Base-by-base conservation (phyloP, 1,139 yeast species). In the Candida pseudoviswanathii region DNA sequence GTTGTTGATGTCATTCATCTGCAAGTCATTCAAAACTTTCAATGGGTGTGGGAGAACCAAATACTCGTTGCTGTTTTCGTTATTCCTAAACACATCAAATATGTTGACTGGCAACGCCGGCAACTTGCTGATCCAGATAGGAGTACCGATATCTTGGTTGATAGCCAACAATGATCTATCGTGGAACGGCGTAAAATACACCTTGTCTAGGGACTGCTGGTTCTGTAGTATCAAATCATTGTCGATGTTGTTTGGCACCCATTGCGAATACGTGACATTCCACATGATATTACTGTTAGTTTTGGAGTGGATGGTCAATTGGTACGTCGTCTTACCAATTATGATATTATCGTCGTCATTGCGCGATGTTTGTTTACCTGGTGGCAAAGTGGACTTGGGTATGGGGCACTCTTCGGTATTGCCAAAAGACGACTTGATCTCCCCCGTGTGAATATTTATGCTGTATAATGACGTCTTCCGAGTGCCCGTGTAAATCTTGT, bases 201-300 rank as follows among this genome's bases (percentile, higher is more conserved):
- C 69, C 41, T 85, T 84, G 64, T 92, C 98, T 22, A 78, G 55
- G 3, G 89, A 80, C 43, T 77, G 73, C 41, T 65, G 67, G 51
- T 74, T 75, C 56, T 86, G 80, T 54, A 66, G 51, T 24, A 73
- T 82, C 51, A 92, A 73, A 61, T 87, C 94, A 39, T 77, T 74
- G 63, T 94, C 96, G 51, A 92, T 75, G 56, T 90, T 85, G 67
- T 92, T 92, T 27, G 96, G 96, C 5, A 96, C 96, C 97, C 98
- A 94, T 47, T 86, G 81, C 1, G 96, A 78, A 62, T 88, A 92
- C 0, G 95, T 85, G 9, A 94, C 91, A 62, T 91, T 89, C 96
- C 97, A 92, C 2, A 82, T 77, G 2, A 85, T 72, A 49, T 84
- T 84, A 44, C 85, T 78, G 54, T 80, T 76, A 32, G 58, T 49